Evolutionary conservation across 176 grass and related monocot genomes (phyloP).

Genomic region (Cenchrus americanus): DNA sequence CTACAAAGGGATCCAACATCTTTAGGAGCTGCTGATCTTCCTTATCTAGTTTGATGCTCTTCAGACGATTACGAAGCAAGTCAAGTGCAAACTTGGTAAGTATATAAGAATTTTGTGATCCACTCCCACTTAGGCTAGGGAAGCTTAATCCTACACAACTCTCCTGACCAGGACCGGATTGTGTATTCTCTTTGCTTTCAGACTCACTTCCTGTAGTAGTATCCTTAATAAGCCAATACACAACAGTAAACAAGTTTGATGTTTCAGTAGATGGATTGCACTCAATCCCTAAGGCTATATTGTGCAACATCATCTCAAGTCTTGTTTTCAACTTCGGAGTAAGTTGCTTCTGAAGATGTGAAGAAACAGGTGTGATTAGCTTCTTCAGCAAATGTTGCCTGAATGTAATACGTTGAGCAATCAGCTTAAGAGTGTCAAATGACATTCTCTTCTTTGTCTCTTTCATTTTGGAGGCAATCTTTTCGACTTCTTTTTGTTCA

Average conservation of each 20-base stretch:
- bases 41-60: slow-evolving; percentile 80
- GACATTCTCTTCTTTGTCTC: slow-evolving; percentile 96
- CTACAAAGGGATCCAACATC: slow-evolving; percentile 90
- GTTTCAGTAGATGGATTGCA: slow-evolving; percentile 79
- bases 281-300: slow-evolving; percentile 84
- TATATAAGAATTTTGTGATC: slow-evolving; percentile 66
- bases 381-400: slow-evolving; percentile 75
- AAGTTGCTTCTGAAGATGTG: slow-evolving; percentile 69
- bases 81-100: slow-evolving; percentile 80
- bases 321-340: slow-evolving; percentile 73
- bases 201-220: slow-evolving; percentile 42
- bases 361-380: slow-evolving; percentile 71
- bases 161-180: slow-evolving; percentile 35
- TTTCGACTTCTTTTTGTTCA: slow-evolving; percentile 95
- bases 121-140: slow-evolving; percentile 27
- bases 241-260: slow-evolving; percentile 73
- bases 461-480: slow-evolving; percentile 98
- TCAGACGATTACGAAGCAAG: slow-evolving; percentile 72
- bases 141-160: slow-evolving; percentile 46
- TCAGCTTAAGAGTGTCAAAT: slow-evolving; percentile 81
- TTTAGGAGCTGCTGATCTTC: slow-evolving; percentile 66
- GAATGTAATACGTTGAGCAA: slow-evolving; percentile 80
- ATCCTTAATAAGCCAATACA: slow-evolving; percentile 78
- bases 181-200: slow-evolving; percentile 46
- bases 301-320: slow-evolving; percentile 77